Base-by-base conservation (phyloP, 2,329 filamentous ascomycete species). In the Teratosphaeria pseudoeucalypti region DNA sequence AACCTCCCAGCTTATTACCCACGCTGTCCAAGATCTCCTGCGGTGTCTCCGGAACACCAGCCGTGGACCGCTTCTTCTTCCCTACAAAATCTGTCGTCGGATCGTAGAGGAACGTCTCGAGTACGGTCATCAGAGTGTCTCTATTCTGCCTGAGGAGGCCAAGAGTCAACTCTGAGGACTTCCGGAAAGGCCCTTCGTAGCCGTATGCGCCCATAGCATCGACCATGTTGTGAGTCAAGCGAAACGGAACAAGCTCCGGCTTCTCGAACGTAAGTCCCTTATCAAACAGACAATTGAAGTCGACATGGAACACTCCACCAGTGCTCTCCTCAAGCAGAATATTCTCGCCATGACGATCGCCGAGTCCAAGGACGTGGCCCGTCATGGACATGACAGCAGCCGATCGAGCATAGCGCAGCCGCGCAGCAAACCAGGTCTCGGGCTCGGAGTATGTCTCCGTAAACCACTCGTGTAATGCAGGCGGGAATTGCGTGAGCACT, bases 311-410 rank as follows among this genome's bases (percentile, higher is more conserved):
- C 2, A 95, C 86, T 57, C 92, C 92, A 53, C 95, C 94, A 64
- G 91, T 95, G 59, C 89, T 88, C 76, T 97, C 90, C 73, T 97
- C 91, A 34, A 99, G 85, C 34, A 96, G 83, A 58, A 99, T 90
- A 74, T 99, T 99, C 74, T 99, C 94, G 60, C 92, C 92, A 75
- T 99, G 94, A 3, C 94, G 86, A 74, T 99, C 94, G 47, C 94
- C 94, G 0, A 99, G 80, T 61, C 85, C 94, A 4, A 99, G 82
- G 55, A 97, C 92, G 59, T 95, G 95, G 56, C 94, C 94, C 4
- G 96, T 90, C 84, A 99, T 99, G n/a, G 91, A 96, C 92, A 99
- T 99, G 65, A 99, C 94, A 11, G 95, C 94, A 68, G 89, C 92
- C 0, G 94, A 95, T 3, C 94, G 85, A 2, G 94, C 95, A 75